A percentile compares a stretch with the other conserved stretches of the same genome.
These are phyloP conservation scores for Penicillium silybi DNA, from an alignment of 495 filamentous ascomycete genomes.

Conservation along the genomic window DNA sequence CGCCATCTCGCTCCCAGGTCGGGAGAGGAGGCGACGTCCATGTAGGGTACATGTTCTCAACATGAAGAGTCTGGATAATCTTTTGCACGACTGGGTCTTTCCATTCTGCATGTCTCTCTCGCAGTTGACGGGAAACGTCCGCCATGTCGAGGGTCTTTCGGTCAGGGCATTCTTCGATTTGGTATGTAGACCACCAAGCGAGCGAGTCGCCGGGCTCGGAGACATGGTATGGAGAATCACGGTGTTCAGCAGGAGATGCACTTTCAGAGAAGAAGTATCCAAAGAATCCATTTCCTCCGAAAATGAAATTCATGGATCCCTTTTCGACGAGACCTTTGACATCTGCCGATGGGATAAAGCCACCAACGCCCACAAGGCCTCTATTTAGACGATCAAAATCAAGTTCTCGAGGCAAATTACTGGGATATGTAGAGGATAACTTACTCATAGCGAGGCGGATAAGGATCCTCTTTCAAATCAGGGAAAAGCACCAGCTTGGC, in stretches of 20 bases:
- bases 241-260: constrained; percentile 9
- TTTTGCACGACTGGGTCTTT: constrained; percentile 47
- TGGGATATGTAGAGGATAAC: not conserved
- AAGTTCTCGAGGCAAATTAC: not conserved
- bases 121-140: constrained; percentile 37
- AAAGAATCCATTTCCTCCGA: constrained; percentile 55
- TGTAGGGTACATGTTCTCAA: constrained; percentile 51
- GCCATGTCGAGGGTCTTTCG: constrained; percentile 34
- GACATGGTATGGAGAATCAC: constrained; percentile 26
- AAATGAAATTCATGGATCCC: constrained; percentile 50
- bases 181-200: constrained; percentile 50
- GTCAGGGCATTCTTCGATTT: constrained; percentile 33
- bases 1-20: constrained; percentile 40
- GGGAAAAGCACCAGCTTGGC: constrained; percentile 44
- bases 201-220: constrained; percentile 33
- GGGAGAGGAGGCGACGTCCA: constrained; percentile 49
- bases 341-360: constrained; percentile 40
- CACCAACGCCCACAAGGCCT: constrained; percentile 50
- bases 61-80: constrained; percentile 34
- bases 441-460: constrained; percentile 41
- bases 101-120: constrained; percentile 44
- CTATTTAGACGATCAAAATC: constrained; percentile 16
- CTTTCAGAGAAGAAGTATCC: constrained; percentile 46
- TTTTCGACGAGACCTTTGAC: constrained; percentile 22
- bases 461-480: constrained; percentile 28